phyloP scores from a whole-genome alignment of 352 stramenopile species.

The Pythium insidiosum region DNA sequence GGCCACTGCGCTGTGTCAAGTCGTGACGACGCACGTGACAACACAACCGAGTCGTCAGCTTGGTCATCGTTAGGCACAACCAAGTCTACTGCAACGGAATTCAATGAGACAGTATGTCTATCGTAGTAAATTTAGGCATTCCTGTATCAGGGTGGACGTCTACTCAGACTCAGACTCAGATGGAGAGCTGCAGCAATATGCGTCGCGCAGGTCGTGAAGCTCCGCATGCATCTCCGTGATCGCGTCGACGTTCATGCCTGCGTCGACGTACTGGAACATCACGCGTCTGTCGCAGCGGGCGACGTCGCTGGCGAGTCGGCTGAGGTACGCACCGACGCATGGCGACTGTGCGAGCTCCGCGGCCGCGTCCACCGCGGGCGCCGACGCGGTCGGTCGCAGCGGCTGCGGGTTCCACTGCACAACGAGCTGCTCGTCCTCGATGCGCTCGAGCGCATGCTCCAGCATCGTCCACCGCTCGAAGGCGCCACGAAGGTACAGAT shows the following conservation, averaged over 20 bases:
- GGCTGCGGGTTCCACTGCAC: slow-evolving; percentile 28
- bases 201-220: slow-evolving; percentile 29
- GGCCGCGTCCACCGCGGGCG: slow-evolving; percentile 23
- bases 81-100: too few species aligned
- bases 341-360: slow-evolving; percentile 38
- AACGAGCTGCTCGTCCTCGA: slow-evolving; percentile 20
- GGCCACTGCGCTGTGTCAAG: too few species aligned
- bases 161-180: too few species aligned
- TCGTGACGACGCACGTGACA: too few species aligned
- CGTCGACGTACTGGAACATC: slow-evolving; percentile 63
- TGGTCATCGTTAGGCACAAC: too few species aligned
- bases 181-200: too few species aligned
- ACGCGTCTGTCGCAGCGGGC: slow-evolving; percentile 44
- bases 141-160: too few species aligned
- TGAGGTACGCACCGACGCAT: slow-evolving; percentile 36
- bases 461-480: slow-evolving; percentile 23
- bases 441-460: slow-evolving; percentile 18
- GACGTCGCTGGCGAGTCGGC: slow-evolving; percentile 21
- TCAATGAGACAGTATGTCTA: too few species aligned
- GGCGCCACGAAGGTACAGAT: slow-evolving; percentile 38
- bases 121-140: too few species aligned
- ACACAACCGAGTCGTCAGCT: too few species aligned
- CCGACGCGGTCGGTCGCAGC: slow-evolving; percentile 10
- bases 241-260: slow-evolving; percentile 67
- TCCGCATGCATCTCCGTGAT: slow-evolving; percentile 43